Conservation (phyloP, 2,329 filamentous ascomycete genomes). For the Knoxdaviesia proteae region DNA sequence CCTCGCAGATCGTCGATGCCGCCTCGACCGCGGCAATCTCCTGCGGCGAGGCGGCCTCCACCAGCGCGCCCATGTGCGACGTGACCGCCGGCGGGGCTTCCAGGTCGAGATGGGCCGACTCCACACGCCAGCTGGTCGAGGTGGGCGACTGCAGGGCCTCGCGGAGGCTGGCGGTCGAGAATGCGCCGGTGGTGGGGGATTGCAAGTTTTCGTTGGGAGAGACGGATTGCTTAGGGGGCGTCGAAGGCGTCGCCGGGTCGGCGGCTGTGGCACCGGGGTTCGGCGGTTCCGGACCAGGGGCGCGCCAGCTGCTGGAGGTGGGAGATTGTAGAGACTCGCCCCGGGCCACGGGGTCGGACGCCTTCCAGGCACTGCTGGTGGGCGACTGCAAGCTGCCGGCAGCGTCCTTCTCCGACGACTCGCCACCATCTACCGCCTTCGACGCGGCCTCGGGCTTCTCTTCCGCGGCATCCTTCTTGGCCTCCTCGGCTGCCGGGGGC, state of each 20-base stretch:
- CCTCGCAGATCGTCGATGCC: slow-evolving; percentile 18
- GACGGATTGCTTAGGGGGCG: slow-evolving; percentile 4
- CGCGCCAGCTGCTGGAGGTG: slow-evolving; percentile 17
- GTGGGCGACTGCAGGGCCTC: slow-evolving; percentile 18
- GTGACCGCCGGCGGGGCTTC: slow-evolving; percentile 6
- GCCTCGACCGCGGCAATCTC: slow-evolving; percentile 16
- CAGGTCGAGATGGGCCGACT: slow-evolving; percentile 7
- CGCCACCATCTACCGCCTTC: neutral
- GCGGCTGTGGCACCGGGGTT: too few relatives aligned
- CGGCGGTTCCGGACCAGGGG: slow-evolving; percentile 2
- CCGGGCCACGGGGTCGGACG: too few relatives aligned
- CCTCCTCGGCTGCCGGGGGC: slow-evolving; percentile 5
- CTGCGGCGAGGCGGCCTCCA: slow-evolving; percentile 14
- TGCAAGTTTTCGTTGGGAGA: slow-evolving; percentile 13
- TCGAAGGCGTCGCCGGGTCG: too few relatives aligned
- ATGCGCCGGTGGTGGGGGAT: slow-evolving; percentile 11
- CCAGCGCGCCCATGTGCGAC: slow-evolving; percentile 13
- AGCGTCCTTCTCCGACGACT: neutral
- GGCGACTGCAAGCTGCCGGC: too few relatives aligned
- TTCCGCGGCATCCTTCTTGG: slow-evolving; percentile 4
- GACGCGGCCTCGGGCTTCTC: slow-evolving; percentile 1
- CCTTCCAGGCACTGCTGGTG: too few relatives aligned
- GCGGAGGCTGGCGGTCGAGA: slow-evolving; percentile 4
- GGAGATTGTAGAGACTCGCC: slow-evolving; percentile 19
- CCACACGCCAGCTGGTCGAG: slow-evolving; percentile 14